Evolutionary conservation across 306 rosid genomes (phyloP), one percentile per base, ranked within the genome.

Genomic region (Dryas alaskensis): DNA sequence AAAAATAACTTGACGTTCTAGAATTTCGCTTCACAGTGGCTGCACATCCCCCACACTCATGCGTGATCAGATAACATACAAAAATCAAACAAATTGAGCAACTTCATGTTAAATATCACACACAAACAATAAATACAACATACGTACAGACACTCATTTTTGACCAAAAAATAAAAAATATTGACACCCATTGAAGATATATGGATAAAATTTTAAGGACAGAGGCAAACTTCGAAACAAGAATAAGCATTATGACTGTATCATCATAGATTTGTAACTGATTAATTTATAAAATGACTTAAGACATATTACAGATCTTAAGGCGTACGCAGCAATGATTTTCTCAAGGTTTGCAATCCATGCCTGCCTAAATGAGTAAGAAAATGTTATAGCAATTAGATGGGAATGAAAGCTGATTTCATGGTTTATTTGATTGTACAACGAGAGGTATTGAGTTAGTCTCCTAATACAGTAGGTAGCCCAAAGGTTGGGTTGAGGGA

Each of bases 301-400:
- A 63, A 67, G 43, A 65, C 46, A 58, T 49, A 73, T 51, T 47
- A 76, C 19, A 60, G 75, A 70, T 74, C 79, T 78, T 80, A 22
- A 22, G 81, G 31, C 70, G 49, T 51, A 47, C 73, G 54, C 85
- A 51, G 80, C 77, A 78, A 79, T 73, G 57, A 82, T 70, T 79
- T 86, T 91, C 81, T 86, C 91, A 73, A 93, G 90, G 76, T 82
- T 79, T 72, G 84, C 61, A 7, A 91, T 75, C 64, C 94, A 83
- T 68, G 87, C 87, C 97, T 91, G 85, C 72, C 69, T 71, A 70
- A 74, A 65, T 25, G 51, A 27, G 7, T 37, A 22, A 16, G 8
- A 66, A 62, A 74, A 63, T 58, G 67, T 50, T 67, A 37, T 44
- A 11, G 40, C 13, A 17, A 16, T 19, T 22, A 16, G 52, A 62